phyloP scores from a whole-genome alignment of 2,329 filamentous ascomycete genomes.

The Fusarium sp. region DNA sequence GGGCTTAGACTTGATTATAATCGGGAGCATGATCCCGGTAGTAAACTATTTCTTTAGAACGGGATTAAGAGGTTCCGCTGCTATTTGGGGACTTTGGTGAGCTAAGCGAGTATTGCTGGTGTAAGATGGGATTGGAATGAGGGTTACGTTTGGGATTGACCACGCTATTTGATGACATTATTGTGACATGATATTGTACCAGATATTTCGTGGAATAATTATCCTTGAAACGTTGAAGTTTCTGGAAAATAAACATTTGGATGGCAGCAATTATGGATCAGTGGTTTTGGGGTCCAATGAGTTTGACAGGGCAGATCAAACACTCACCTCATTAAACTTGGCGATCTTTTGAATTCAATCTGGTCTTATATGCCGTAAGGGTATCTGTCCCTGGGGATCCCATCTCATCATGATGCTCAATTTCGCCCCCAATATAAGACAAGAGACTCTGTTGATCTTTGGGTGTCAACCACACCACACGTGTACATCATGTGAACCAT shows the following conservation, averaged over 20 bases:
- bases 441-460: background rate
- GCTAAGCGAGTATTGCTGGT: background rate
- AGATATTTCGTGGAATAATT: background rate
- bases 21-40: background rate
- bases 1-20: slow-evolving; percentile 19
- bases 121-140: background rate
- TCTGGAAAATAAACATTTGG: too few relatives aligned
- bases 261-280: background rate
- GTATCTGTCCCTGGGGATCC: background rate
- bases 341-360: background rate
- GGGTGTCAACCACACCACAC: background rate
- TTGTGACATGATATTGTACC: background rate
- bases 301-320: background rate
- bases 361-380: background rate
- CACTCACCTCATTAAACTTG: too few relatives aligned
- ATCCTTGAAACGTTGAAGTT: background rate
- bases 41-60: background rate
- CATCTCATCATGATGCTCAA: rapidly evolving
- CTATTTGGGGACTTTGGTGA: slow-evolving; percentile 11
- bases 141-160: background rate
- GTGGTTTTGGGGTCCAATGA: rapidly evolving
- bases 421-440: background rate
- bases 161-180: background rate
- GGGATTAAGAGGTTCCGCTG: slow-evolving; percentile 8
- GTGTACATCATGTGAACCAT: background rate